phyloP scores from a whole-genome alignment of 2,329 filamentous ascomycete species.

The Lecanicillium sp. region DNA sequence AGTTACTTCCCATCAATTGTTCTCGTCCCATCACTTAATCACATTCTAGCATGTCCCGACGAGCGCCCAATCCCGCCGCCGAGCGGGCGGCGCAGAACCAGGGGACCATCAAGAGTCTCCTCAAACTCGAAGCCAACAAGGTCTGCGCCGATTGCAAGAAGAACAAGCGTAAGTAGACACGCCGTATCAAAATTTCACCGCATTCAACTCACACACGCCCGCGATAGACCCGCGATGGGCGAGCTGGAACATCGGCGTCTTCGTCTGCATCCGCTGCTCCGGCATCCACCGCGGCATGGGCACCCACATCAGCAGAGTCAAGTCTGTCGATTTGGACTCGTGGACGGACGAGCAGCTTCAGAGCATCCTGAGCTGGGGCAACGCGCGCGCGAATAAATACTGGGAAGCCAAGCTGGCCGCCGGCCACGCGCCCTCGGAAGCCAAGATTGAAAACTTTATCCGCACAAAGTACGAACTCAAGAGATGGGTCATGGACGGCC shows the following conservation, averaged over 20 bases:
- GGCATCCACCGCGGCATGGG: slow-evolving; percentile 98
- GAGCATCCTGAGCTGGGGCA: slow-evolving; percentile 92
- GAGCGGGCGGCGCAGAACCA: slow-evolving; percentile 91
- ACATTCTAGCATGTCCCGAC: slow-evolving; percentile 61
- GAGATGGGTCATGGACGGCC: slow-evolving; percentile 98
- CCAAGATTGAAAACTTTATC: slow-evolving; percentile 99
- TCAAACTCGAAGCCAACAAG: slow-evolving; percentile 95
- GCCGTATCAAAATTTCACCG: no score
- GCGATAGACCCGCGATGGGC: slow-evolving; percentile 88
- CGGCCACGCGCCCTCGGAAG: slow-evolving; percentile 88
- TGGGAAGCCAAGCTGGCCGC: slow-evolving; percentile 93
- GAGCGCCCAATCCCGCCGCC: slow-evolving; percentile 67
- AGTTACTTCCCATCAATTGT: no score
- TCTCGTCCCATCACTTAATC: slow-evolving; percentile 6
- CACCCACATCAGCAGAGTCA: slow-evolving; percentile 95
- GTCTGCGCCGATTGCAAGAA: slow-evolving; percentile 97
- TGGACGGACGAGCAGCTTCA: slow-evolving; percentile 98
- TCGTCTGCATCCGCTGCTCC: slow-evolving; percentile 96
- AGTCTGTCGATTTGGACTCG: slow-evolving; percentile 93
- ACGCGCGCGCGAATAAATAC: slow-evolving; percentile 94
- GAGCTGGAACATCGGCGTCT: slow-evolving; percentile 96
- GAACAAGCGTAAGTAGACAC: slow-evolving; percentile 75
- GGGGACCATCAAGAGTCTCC: slow-evolving; percentile 84
- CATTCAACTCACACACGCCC: not conserved
- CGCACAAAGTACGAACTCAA: slow-evolving; percentile 98